A percentile compares a stretch with the other conserved stretches of the same genome.
Evolutionary conservation across 805 yeast species (phyloP).

Genomic region (Myxozyma geophila): DNA sequence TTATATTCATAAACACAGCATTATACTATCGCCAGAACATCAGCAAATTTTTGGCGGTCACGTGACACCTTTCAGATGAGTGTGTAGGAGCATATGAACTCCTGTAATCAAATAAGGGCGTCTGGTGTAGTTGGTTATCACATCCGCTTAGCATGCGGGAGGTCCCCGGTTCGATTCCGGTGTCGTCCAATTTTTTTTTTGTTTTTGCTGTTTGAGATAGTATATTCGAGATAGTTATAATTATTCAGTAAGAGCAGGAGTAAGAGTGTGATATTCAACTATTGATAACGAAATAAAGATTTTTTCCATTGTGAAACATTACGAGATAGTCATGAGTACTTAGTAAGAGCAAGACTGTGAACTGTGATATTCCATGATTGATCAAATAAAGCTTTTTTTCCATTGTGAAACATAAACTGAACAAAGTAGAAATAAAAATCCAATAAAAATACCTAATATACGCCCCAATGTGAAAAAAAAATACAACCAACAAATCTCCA

Average conservation of each 20-base stretch:
- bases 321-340: background rate
- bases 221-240: background rate
- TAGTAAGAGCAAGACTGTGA: background rate
- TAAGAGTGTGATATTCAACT: too few species aligned
- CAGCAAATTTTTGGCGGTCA: too few species aligned
- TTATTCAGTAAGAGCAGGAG: background rate
- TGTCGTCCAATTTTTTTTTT: conserved; percentile 37
- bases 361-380: too few species aligned
- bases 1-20: too few species aligned
- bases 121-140: conserved; percentile 42
- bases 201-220: background rate
- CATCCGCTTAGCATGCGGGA: conserved; percentile 42
- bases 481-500: background rate
- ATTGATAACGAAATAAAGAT: background rate
- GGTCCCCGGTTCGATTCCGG: conserved; percentile 43
- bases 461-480: background rate
- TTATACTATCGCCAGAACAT: too few species aligned
- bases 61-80: background rate
- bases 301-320: too few species aligned
- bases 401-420: too few species aligned
- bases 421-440: background rate
- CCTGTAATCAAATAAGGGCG: conserved; percentile 26
- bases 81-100: background rate
- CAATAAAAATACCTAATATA: background rate
- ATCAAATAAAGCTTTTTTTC: background rate